Evolutionary conservation across 164 flowering plant species (phyloP).

Genomic region (Buxus sempervirens): DNA sequence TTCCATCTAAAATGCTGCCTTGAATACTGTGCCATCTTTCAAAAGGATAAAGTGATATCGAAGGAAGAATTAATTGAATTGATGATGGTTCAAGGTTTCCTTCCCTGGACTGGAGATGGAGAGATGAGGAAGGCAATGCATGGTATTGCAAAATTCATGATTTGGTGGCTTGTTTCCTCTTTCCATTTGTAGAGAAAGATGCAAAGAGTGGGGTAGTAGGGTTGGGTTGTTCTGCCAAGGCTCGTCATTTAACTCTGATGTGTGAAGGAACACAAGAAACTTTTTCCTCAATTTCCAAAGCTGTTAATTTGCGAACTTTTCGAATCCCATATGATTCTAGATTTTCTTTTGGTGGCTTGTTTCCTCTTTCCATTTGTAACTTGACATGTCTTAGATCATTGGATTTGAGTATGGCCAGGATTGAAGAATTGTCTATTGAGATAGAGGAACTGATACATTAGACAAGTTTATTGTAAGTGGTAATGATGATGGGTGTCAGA

Average conservation of each 20-base stretch:
- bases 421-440: neutral
- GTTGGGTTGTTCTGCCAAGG: neutral
- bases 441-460: neutral
- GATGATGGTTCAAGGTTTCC: neutral
- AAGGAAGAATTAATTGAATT: neutral
- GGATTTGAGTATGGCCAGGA: neutral
- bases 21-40: neutral
- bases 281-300: neutral
- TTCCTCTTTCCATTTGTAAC: neutral
- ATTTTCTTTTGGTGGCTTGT: neutral
- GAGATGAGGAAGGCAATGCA: neutral
- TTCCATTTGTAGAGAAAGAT: neutral
- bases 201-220: neutral
- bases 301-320: neutral
- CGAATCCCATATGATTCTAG: too few species aligned
- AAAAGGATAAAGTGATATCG: neutral
- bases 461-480: neutral
- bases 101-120: neutral
- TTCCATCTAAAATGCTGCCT: neutral
- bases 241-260: neutral
- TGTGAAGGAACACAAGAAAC: neutral
- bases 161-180: too few species aligned
- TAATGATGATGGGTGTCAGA: neutral
- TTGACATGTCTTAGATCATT: neutral
- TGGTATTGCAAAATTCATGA: neutral